Percentiles rank a stretch among this genome's conserved stretches.
Evolutionary conservation across 306 rosid genomes (phyloP).

Genomic region (Quercus bicolor): DNA sequence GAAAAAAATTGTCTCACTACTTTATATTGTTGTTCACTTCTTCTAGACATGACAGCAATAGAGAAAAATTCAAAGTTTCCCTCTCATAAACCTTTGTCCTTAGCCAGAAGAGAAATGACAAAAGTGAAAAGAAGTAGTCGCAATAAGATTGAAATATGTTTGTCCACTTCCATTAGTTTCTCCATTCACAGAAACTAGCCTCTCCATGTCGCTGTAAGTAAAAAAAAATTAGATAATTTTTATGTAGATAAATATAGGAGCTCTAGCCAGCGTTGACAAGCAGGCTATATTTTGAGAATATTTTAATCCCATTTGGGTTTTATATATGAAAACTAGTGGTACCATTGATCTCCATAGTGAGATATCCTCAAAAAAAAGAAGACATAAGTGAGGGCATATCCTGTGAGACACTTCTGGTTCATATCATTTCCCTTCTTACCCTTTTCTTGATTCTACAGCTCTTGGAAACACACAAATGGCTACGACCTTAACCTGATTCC

Average conservation of each 20-base stretch:
- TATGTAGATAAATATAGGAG: background rate
- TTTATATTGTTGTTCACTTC: background rate
- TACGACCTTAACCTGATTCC: background rate
- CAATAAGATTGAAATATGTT: background rate
- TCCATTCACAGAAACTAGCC: background rate
- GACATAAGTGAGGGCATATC: conserved; percentile 9
- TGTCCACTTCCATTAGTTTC: background rate
- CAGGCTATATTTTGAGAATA: background rate
- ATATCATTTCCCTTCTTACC: background rate
- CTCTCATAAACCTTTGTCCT: background rate
- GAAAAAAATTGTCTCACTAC: no score
- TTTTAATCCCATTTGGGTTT: conserved; percentile 1
- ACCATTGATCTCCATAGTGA: background rate
- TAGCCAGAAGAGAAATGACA: background rate
- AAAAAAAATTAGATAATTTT: background rate
- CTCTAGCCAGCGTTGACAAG: conserved; percentile 22
- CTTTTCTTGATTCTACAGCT: background rate
- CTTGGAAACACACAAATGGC: background rate
- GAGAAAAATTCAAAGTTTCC: background rate
- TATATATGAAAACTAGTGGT: conserved; percentile 6
- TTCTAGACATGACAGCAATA: background rate
- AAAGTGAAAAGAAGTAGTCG: no score
- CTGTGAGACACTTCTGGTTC: conserved; percentile 12
- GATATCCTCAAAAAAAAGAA: conserved; percentile 21
- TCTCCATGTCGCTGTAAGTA: background rate